Base-by-base conservation (phyloP, 768 basidiomycete species). In the Boletus speciosus region DNA sequence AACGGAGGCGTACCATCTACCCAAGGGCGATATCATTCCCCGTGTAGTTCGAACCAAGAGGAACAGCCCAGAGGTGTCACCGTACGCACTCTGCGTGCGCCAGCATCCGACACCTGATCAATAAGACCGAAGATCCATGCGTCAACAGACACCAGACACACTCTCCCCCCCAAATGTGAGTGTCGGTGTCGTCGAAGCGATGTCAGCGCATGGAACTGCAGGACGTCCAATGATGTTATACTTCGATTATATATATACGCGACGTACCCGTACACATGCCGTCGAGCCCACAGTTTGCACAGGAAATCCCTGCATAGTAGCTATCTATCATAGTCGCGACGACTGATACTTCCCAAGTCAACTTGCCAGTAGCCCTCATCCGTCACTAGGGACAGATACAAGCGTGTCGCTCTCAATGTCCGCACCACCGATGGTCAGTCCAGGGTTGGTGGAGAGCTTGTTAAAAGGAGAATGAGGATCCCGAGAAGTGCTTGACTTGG, bases 321-420 rank as follows among this genome's bases (percentile, higher is more conserved):
- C 34, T 40, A 23, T 23, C 23, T 23, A 4, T 4, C 23, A 4
- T 23, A 23, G 23, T 23, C 23, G 4, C 2, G 23, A 23, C 23
- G 23, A 1, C 44, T 40, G 3, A 73, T 51, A 12, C 32, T 50
- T 31, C 61, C 67, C 43, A 73, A 37, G 5, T 12, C 32, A 19
- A 73, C 65, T 51, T 75, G 67, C 73, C 74, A 76, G 54, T 69
- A 75, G 19, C 53, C 72, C 54, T 38, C 21, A 0, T 49, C 0
- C 3, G 60, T 70, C 21, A 75, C 70, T 1, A 61, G 56, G 7
- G 60, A 23, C 40, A 36, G 66, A 73, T 6, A 74, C 74, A 61
- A 83, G 71, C 1, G 57, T 61, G 63, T 82, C 66, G 11, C 66
- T 65, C 44, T 81, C 81, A 50, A 80, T 63, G 63, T 81, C 74